Percentiles rank a stretch among this genome's conserved stretches.
Conservation (phyloP, 371 early-diverging fungal genomes). For the Nematocida sp. region DNA sequence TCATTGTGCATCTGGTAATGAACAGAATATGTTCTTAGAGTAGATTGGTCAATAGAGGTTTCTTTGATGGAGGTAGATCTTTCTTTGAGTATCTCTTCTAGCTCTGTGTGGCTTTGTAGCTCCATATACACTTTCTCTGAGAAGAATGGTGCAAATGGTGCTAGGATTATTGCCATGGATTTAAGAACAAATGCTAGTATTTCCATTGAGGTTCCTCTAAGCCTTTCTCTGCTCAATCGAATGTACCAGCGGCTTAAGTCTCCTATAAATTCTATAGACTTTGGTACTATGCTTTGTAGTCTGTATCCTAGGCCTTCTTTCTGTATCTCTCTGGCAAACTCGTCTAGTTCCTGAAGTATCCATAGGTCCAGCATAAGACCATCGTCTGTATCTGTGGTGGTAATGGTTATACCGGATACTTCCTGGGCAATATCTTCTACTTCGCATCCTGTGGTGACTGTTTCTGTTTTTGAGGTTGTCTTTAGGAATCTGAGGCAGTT, state of each 20-base stretch:
- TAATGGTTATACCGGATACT: background rate
- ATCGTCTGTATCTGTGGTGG: constrained; percentile 7
- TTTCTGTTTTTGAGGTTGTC: constrained; percentile 69
- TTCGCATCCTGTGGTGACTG: constrained; percentile 6
- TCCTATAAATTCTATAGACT: constrained; percentile 80
- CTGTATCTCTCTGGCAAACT: constrained; percentile 48
- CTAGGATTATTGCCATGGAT: constrained; percentile 82
- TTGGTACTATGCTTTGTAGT: constrained; percentile 86
- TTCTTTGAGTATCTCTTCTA: constrained; percentile 76
- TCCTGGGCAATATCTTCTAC: constrained; percentile 42
- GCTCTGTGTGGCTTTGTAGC: constrained; percentile 48
- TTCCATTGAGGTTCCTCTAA: constrained; percentile 84
- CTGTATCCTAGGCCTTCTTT: constrained; percentile 68
- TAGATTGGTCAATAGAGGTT: constrained; percentile 79
- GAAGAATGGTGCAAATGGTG: constrained; percentile 96
- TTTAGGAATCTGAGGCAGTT: constrained; percentile 93
- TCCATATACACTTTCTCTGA: constrained; percentile 92
- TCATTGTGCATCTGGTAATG: constrained; percentile 59
- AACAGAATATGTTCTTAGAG: constrained; percentile 50
- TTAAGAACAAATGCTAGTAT: constrained; percentile 82
- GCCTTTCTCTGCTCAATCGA: constrained; percentile 89
- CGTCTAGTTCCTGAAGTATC: constrained; percentile 54
- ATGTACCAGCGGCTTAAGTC: constrained; percentile 98
- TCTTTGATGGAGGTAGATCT: too few species aligned
- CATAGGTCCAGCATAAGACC: constrained; percentile 57